These are phyloP conservation scores for Dimocarpus longan DNA, from an alignment of 345 rosid species.

Conservation along the genomic window DNA sequence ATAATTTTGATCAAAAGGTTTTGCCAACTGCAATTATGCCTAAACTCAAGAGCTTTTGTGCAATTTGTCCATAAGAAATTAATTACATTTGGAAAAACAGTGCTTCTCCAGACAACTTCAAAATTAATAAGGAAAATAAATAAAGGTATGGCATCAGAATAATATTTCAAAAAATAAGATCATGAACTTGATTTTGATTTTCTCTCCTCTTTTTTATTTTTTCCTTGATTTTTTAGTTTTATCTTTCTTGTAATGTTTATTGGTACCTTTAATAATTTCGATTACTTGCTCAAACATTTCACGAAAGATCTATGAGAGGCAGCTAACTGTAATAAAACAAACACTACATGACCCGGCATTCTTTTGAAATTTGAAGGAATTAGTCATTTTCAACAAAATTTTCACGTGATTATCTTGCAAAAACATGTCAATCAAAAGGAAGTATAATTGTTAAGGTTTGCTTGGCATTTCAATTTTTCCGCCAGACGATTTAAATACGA, in stretches of 20 bases:
- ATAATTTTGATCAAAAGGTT: no score
- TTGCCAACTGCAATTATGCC: no score
- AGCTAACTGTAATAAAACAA: background rate
- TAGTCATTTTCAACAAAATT: background rate
- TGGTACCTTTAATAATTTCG: background rate
- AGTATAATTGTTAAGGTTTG: background rate
- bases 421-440: conserved; percentile 1
- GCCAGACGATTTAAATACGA: background rate
- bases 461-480: background rate
- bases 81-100: no score
- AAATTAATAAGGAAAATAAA: no score
- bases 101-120: no score
- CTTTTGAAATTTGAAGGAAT: no score
- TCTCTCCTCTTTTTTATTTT: no score
- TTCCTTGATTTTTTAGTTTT: no score
- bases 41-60: no score
- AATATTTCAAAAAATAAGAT: background rate
- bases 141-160: no score
- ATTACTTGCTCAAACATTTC: background rate
- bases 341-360: no score
- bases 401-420: background rate
- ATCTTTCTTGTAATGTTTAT: background rate
- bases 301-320: background rate
- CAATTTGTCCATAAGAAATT: no score
- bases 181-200: background rate